Percentiles rank a stretch among this genome's conserved stretches.
Evolutionary conservation across 129 eudicot genomes (phyloP).

Genomic region (Heracleum sosnowskyi): DNA sequence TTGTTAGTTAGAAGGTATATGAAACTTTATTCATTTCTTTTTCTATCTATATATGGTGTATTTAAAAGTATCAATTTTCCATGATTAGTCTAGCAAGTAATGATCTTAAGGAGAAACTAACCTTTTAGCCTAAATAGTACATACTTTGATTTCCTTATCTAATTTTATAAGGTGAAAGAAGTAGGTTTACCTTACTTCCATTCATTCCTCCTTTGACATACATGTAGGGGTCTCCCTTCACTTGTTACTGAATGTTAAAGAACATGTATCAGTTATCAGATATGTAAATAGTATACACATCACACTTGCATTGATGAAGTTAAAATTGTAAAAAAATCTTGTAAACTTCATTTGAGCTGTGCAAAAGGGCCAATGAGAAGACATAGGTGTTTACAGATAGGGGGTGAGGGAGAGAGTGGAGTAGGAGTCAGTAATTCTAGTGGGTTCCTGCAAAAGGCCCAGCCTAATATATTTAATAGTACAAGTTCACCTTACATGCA

Average conservation of each 20-base stretch:
- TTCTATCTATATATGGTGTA: neutral
- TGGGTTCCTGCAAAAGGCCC: constrained; percentile 65
- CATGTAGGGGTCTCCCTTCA: neutral
- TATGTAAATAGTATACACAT: neutral
- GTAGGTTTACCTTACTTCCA: too few relatives aligned
- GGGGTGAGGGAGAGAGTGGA: constrained; percentile 66
- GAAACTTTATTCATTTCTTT: neutral
- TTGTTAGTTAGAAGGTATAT: neutral
- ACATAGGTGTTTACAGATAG: constrained; percentile 67
- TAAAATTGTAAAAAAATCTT: neutral
- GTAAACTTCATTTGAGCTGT: constrained; percentile 9
- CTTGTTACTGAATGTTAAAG: constrained; percentile 9
- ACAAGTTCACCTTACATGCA: constrained; percentile 3
- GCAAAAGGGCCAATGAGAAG: constrained; percentile 54
- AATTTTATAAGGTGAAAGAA: too few relatives aligned
- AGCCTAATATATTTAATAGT: constrained; percentile 12
- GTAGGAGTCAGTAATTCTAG: constrained; percentile 74
- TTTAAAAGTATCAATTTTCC: too few relatives aligned
- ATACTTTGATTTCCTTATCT: neutral
- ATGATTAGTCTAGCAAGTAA: neutral
- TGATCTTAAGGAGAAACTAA: too few relatives aligned
- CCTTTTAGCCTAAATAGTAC: too few relatives aligned
- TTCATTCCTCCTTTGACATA: too few relatives aligned
- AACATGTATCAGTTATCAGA: constrained; percentile 20
- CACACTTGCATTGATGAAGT: neutral